A percentile compares a stretch with the other conserved stretches of the same genome.
These are phyloP conservation scores for Lentinula guzmanii DNA, from an alignment of 768 basidiomycete species.

Conservation along the genomic window DNA sequence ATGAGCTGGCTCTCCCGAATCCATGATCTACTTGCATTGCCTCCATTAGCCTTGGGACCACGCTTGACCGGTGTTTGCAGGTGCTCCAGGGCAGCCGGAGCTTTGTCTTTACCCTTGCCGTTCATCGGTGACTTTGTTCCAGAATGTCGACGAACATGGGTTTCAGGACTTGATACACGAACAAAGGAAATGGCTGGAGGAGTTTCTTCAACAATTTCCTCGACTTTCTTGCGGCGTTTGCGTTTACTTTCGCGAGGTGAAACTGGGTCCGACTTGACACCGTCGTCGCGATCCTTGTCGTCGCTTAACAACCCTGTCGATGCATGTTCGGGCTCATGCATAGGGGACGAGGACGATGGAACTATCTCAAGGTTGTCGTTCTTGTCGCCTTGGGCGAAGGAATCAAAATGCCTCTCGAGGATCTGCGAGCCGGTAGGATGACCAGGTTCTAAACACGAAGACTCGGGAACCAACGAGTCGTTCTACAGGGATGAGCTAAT, in stretches of 20 bases:
- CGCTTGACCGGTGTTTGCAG: not conserved
- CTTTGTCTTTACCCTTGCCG: not conserved
- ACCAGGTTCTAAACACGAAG: not conserved
- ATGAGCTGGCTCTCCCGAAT: conserved; percentile 8
- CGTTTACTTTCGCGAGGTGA: not conserved
- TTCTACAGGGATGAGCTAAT: not conserved
- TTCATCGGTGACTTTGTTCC: not conserved
- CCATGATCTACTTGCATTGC: not conserved
- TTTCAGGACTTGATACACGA: not conserved
- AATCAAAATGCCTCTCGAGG: not conserved
- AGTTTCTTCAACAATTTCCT: not conserved
- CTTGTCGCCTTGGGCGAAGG: not conserved
- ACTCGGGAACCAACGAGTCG: not conserved
- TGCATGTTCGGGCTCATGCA: not conserved
- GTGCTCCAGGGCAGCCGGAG: not conserved
- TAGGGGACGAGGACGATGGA: not conserved
- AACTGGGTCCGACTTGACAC: not conserved
- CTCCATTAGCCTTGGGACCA: not conserved
- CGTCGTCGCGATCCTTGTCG: not conserved
- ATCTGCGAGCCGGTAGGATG: not conserved
- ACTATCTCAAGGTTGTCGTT: not conserved
- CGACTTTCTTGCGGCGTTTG: not conserved
- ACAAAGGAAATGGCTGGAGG: not conserved
- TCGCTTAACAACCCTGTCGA: not conserved
- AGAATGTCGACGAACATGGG: no score